Conservation (phyloP, 495 filamentous ascomycete genomes). For the Neurospora sp. region DNA sequence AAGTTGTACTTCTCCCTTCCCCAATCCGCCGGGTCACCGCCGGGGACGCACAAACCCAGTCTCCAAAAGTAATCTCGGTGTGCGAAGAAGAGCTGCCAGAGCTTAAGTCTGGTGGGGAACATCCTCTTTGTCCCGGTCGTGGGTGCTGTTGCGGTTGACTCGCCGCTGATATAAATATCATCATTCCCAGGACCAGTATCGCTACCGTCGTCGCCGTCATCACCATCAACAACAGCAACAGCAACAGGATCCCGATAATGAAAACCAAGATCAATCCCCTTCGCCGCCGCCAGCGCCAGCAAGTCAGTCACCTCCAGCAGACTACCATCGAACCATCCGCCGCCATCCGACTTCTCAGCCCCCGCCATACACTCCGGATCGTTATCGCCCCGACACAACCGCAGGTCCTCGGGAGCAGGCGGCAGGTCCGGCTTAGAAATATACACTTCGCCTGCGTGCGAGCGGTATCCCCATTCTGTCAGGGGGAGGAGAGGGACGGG, state of each 20-base stretch:
- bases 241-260: not conserved
- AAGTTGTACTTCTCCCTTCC: constrained; percentile 37
- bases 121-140: constrained; percentile 4
- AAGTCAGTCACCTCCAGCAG: not conserved
- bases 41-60: constrained; percentile 80
- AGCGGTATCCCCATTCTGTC: constrained; percentile 73
- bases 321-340: constrained; percentile 1
- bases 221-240: not conserved
- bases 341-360: constrained; percentile 27
- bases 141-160: not conserved
- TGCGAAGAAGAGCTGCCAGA: constrained; percentile 89
- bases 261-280: constrained; percentile 5
- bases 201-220: not conserved
- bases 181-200: not conserved
- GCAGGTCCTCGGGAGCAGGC: constrained; percentile 56
- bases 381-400: constrained; percentile 56
- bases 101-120: constrained; percentile 55
- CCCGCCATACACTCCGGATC: constrained; percentile 64
- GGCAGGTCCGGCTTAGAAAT: constrained; percentile 63
- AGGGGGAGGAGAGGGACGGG: constrained; percentile 85
- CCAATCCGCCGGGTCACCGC: constrained; percentile 65
- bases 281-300: constrained; percentile 9
- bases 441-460: constrained; percentile 80
- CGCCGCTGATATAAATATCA: not conserved
- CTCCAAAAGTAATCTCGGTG: constrained; percentile 97